Percentiles rank a stretch among this genome's conserved stretches.
Evolutionary conservation across 192 early-diverging fungal genomes (phyloP).

Genomic region (Podila epigama): DNA sequence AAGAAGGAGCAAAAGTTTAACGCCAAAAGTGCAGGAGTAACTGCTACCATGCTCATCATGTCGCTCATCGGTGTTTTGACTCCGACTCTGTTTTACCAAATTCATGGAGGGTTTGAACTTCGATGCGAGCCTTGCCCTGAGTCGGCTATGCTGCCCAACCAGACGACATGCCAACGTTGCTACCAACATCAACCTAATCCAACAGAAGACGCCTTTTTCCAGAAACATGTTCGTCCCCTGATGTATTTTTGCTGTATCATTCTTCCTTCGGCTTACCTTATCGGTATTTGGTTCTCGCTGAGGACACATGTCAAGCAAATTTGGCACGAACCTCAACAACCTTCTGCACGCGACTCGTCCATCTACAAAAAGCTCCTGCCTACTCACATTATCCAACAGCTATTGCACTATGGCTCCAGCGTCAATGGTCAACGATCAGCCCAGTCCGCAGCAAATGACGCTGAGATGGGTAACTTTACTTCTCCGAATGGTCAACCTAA

Average conservation of each 20-base stretch:
- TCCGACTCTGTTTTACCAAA: conserved; percentile 94
- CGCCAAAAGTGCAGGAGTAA: conserved; percentile 92
- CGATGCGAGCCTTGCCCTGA: conserved; percentile 43
- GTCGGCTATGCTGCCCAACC: conserved; percentile 12
- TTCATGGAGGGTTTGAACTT: conserved; percentile 71
- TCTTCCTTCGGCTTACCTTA: conserved; percentile 69
- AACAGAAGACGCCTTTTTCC: conserved; percentile 81
- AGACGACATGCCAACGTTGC: conserved; percentile 66
- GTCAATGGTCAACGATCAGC: not conserved
- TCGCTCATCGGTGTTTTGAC: conserved; percentile 91
- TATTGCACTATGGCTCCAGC: conserved; percentile 42
- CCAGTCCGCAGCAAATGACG: conserved; percentile 3
- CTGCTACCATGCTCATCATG: conserved; percentile 94
- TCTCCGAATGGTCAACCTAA: conserved; percentile 13
- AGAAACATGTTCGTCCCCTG: conserved; percentile 77
- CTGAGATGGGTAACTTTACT: conserved; percentile 24
- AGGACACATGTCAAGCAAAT: conserved; percentile 87
- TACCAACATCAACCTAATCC: conserved; percentile 69
- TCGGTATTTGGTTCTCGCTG: conserved; percentile 93
- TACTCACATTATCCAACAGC: conserved; percentile 55
- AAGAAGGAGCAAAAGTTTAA: conserved; percentile 95
- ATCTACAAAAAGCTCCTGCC: conserved; percentile 57
- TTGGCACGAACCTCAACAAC: conserved; percentile 66
- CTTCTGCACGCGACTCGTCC: conserved; percentile 28
- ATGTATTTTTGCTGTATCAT: conserved; percentile 80